Percentiles rank a stretch among this genome's conserved stretches.
These are phyloP conservation scores for Eudorina sp. DNA, from an alignment of 139 green algal genomes.

Conservation along the genomic window DNA sequence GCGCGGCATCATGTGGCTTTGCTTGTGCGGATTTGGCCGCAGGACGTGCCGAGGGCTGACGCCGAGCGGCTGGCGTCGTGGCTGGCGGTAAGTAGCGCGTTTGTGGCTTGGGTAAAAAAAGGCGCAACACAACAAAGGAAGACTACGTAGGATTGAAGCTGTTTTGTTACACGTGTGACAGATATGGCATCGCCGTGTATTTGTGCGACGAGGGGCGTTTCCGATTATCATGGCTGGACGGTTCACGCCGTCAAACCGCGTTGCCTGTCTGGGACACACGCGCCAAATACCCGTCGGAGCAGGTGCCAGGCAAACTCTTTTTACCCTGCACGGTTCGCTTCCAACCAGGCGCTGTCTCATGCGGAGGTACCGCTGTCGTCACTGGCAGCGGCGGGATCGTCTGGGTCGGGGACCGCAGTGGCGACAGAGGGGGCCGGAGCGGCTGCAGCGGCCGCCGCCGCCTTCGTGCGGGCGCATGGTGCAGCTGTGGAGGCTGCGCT, in stretches of 20 bases:
- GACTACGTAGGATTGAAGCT: too few species aligned
- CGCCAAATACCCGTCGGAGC: not conserved
- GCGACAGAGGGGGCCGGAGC: not conserved
- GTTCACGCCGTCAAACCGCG: not conserved
- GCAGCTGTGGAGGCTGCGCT: not conserved
- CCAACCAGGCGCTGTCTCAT: not conserved
- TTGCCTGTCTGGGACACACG: not conserved
- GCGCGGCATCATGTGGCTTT: not conserved
- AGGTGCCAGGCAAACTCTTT: not conserved
- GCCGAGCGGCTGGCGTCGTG: not conserved
- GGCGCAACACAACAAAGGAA: too few species aligned
- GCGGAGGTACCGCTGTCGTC: not conserved
- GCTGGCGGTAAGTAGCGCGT: not conserved
- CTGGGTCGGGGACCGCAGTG: not conserved
- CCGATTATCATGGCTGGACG: not conserved
- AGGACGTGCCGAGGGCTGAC: not conserved
- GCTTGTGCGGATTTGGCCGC: not conserved
- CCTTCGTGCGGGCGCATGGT: not conserved
- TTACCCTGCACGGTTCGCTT: not conserved
- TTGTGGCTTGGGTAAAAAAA: too few species aligned
- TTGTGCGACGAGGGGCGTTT: not conserved
- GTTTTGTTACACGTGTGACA: too few species aligned
- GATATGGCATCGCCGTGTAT: too few species aligned
- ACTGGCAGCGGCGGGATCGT: not conserved
- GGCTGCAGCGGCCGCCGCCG: not conserved